Percentiles rank a stretch among this genome's conserved stretches.
Evolutionary conservation across 2,329 filamentous ascomycete species (phyloP).

Genomic region (Talaromyces sp.): DNA sequence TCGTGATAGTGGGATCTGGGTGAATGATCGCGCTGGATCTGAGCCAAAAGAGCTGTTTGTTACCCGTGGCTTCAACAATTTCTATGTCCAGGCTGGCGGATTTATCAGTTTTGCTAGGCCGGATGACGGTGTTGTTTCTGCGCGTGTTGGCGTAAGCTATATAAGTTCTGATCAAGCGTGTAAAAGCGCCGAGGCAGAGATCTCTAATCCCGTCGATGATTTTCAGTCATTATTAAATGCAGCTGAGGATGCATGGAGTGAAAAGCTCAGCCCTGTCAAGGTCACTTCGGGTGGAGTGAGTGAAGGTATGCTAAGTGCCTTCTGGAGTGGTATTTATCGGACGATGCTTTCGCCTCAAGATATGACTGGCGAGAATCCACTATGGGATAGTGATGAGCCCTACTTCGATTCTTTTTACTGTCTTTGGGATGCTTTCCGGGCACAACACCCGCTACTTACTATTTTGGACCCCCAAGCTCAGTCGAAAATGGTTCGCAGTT

Average conservation of each 20-base stretch:
- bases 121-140: slow-evolving; percentile 55
- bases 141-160: slow-evolving; percentile 68
- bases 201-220: slow-evolving; percentile 49
- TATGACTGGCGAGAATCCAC: slow-evolving; percentile 69
- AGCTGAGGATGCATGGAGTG: slow-evolving; percentile 59
- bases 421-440: slow-evolving; percentile 26
- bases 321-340: slow-evolving; percentile 70
- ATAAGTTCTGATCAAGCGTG: slow-evolving; percentile 67
- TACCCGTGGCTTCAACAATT: slow-evolving; percentile 59
- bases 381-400: slow-evolving; percentile 65
- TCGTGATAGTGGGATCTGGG: slow-evolving; percentile 62
- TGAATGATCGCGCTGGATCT: slow-evolving; percentile 60
- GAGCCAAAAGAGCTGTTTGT: slow-evolving; percentile 56
- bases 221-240: slow-evolving; percentile 51
- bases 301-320: slow-evolving; percentile 55
- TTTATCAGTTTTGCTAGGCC: slow-evolving; percentile 62
- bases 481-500: slow-evolving; percentile 31
- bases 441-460: slow-evolving; percentile 31
- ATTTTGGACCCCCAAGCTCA: slow-evolving; percentile 31
- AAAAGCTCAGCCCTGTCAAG: slow-evolving; percentile 61
- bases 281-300: slow-evolving; percentile 57
- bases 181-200: slow-evolving; percentile 65
- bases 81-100: slow-evolving; percentile 59
- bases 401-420: slow-evolving; percentile 72
- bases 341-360: slow-evolving; percentile 71